Conservation (phyloP, 2,329 filamentous ascomycete genomes). For the Falciphora oryzae region DNA sequence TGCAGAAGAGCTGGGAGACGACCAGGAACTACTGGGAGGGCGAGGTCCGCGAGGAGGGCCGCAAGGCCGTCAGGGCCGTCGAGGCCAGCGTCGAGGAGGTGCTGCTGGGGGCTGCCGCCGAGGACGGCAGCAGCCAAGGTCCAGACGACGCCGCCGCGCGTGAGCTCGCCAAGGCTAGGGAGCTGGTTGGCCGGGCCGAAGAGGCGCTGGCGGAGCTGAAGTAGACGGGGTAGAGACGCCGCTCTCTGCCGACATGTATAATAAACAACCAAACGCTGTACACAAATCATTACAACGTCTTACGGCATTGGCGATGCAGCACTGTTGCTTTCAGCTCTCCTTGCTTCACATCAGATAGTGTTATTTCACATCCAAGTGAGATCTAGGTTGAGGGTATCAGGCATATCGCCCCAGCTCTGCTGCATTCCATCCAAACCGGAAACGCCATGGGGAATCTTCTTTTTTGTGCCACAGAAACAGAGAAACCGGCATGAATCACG, state of each 20-base stretch:
- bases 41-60: conserved; percentile 61
- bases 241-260: background rate
- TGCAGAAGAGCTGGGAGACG: conserved; percentile 59
- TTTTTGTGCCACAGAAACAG: background rate
- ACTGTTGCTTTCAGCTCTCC: background rate
- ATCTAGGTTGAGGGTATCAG: background rate
- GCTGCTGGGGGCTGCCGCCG: conserved; percentile 28
- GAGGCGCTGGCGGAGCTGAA: conserved; percentile 39
- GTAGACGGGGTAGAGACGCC: background rate
- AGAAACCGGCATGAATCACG: background rate
- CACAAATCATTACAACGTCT: background rate
- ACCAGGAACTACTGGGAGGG: conserved; percentile 58
- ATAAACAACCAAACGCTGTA: background rate
- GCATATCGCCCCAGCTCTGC: background rate
- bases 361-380: background rate
- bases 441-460: conserved; percentile 3
- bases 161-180: conserved; percentile 33
- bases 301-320: background rate
- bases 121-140: conserved; percentile 7
- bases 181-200: conserved; percentile 43
- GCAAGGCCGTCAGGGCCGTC: conserved; percentile 53
- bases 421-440: background rate
- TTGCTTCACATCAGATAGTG: background rate
- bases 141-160: conserved; percentile 16
- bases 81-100: conserved; percentile 47